Percentiles rank a stretch among this genome's conserved stretches.
These are phyloP conservation scores for Ilyonectria sp. DNA, from an alignment of 2,329 filamentous ascomycete genomes.

Conservation along the genomic window DNA sequence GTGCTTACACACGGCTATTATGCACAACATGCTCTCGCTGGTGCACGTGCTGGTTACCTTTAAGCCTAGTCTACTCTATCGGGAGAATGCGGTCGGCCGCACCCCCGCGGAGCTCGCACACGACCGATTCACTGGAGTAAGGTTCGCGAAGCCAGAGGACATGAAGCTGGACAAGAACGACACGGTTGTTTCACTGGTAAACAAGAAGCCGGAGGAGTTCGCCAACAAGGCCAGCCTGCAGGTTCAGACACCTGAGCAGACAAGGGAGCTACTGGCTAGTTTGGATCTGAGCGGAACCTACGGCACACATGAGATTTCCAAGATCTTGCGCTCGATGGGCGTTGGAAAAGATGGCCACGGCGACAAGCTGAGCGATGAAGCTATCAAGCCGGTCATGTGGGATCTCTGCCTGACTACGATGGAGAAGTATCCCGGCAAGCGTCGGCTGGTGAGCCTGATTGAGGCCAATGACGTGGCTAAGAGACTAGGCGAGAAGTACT, in stretches of 20 bases:
- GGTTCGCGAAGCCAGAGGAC: slow-evolving; percentile 48
- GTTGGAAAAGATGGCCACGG: slow-evolving; percentile 33
- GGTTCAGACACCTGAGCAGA: slow-evolving; percentile 36
- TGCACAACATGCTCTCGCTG: slow-evolving; percentile 54
- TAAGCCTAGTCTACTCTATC: slow-evolving; percentile 72
- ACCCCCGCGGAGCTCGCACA: slow-evolving; percentile 80
- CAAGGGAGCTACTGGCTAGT: slow-evolving; percentile 37
- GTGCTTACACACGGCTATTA: slow-evolving; percentile 71
- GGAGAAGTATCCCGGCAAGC: slow-evolving; percentile 53
- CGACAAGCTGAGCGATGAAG: slow-evolving; percentile 18
- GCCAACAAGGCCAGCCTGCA: slow-evolving; percentile 27
- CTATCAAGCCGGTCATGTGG: slow-evolving; percentile 49
- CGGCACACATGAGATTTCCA: slow-evolving; percentile 41
- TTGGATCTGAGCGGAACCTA: slow-evolving; percentile 51
- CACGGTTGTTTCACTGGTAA: slow-evolving; percentile 11
- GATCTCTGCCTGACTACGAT: slow-evolving; percentile 54
- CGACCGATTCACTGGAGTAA: slow-evolving; percentile 64
- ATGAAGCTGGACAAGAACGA: slow-evolving; percentile 19
- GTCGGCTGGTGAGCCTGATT: slow-evolving; percentile 68
- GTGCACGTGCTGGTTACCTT: slow-evolving; percentile 65
- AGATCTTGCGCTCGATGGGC: slow-evolving; percentile 49
- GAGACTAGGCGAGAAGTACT: slow-evolving; percentile 67
- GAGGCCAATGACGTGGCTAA: slow-evolving; percentile 73
- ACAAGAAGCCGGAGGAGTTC: slow-evolving; percentile 31
- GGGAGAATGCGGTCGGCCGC: slow-evolving; percentile 83